These are phyloP conservation scores for Sisymbrium altissimum DNA, from an alignment of 345 rosid genomes.

Conservation along the genomic window DNA sequence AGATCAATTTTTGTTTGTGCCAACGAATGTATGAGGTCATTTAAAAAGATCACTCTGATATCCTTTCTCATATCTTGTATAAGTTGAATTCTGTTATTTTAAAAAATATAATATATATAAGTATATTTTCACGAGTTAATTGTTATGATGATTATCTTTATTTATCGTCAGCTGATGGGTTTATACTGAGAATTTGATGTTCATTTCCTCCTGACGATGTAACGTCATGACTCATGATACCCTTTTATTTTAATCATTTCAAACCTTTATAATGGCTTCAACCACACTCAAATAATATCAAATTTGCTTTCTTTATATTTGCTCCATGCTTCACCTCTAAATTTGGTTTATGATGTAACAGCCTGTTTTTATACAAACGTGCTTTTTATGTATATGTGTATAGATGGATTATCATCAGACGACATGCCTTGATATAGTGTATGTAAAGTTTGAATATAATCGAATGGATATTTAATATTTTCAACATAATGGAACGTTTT, in stretches of 20 bases:
- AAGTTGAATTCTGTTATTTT: background rate
- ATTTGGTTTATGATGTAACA: conserved; percentile 19
- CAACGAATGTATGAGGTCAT: background rate
- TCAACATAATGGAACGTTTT: background rate
- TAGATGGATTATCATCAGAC: background rate
- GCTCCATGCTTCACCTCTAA: conserved; percentile 21
- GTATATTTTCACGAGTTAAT: background rate
- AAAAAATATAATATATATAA: background rate
- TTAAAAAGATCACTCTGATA: background rate
- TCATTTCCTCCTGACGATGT: conserved; percentile 17
- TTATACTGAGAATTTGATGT: background rate
- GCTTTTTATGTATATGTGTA: background rate
- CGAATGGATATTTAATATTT: background rate
- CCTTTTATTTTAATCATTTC: conserved; percentile 2
- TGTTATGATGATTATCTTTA: background rate
- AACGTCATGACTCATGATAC: conserved; percentile 9
- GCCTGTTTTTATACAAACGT: background rate
- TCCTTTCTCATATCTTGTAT: background rate
- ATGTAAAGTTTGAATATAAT: conserved; percentile 1
- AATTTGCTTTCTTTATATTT: background rate
- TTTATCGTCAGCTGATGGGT: background rate
- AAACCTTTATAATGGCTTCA: conserved; percentile 23
- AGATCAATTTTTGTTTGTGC: too few relatives aligned
- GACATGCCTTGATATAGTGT: conserved; percentile 2
- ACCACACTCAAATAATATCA: conserved; percentile 7